phyloP scores from a whole-genome alignment of 768 basidiomycete genomes.

The Lactifluus volemus region DNA sequence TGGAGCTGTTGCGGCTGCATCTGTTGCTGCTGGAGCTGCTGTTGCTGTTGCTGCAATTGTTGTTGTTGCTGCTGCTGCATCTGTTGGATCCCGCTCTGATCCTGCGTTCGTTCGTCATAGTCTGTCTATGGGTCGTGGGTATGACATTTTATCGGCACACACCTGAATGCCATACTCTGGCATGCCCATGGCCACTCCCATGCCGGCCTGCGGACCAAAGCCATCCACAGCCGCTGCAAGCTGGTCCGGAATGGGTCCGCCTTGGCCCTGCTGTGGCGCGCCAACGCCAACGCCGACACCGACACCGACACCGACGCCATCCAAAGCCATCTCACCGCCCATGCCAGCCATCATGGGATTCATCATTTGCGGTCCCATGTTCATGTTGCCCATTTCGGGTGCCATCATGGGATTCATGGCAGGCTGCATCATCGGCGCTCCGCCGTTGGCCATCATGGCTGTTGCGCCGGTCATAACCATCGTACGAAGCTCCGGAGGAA shows the following conservation, averaged over 20 bases:
- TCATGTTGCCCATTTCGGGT: slow-evolving; percentile 17
- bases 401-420: slow-evolving; percentile 26
- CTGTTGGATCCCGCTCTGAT: slow-evolving; percentile 35
- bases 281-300: slow-evolving; percentile 18
- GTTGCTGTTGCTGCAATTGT: neutral
- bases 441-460: slow-evolving; percentile 65
- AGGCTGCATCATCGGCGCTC: slow-evolving; percentile 34
- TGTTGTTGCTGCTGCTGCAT: slow-evolving; percentile 10
- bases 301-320: slow-evolving; percentile 14
- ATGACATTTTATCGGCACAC: slow-evolving; percentile 20
- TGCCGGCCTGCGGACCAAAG: slow-evolving; percentile 15
- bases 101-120: slow-evolving; percentile 1
- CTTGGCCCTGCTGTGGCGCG: slow-evolving; percentile 19
- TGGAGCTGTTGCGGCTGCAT: slow-evolving; percentile 34
- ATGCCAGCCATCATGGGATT: slow-evolving; percentile 76
- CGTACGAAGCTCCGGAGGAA: slow-evolving; percentile 74
- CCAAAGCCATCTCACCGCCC: slow-evolving; percentile 59
- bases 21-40: slow-evolving; percentile 41
- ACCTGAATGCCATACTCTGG: slow-evolving; percentile 70
- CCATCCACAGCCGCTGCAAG: slow-evolving; percentile 13
- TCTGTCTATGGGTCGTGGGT: neutral
- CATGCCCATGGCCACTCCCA: slow-evolving; percentile 22
- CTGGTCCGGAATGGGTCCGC: slow-evolving; percentile 19
- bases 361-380: slow-evolving; percentile 27
- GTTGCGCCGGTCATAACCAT: slow-evolving; percentile 83